Conservation (phyloP, 495 filamentous ascomycete genomes). For the Aspergillus sparsus region DNA sequence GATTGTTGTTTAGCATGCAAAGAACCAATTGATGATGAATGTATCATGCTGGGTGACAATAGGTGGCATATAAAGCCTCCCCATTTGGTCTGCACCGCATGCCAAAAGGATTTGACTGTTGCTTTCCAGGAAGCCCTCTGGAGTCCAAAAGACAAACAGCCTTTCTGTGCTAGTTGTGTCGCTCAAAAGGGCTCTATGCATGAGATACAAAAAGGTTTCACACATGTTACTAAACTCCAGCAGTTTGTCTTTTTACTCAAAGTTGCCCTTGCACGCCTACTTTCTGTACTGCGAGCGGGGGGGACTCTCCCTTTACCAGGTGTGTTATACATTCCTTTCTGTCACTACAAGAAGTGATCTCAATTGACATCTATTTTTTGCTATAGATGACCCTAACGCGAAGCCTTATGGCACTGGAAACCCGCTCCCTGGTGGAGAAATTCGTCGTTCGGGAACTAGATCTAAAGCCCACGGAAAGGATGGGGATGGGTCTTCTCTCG, state of each 20-base stretch:
- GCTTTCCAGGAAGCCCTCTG: conserved; percentile 65
- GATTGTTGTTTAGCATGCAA: conserved; percentile 80
- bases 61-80: conserved; percentile 73
- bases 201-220: conserved; percentile 57
- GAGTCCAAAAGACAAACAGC: conserved; percentile 61
- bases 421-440: conserved; percentile 42
- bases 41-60: conserved; percentile 66
- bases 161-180: conserved; percentile 72
- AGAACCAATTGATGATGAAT: conserved; percentile 92
- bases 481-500: conserved; percentile 74
- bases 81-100: conserved; percentile 76
- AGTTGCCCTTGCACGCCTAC: conserved; percentile 86
- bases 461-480: conserved; percentile 75
- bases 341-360: neutral
- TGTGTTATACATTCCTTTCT: conserved; percentile 35
- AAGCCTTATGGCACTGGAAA: conserved; percentile 68
- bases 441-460: conserved; percentile 63
- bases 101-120: conserved; percentile 68
- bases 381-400: conserved; percentile 69
- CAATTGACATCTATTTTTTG: neutral
- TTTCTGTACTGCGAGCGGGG: conserved; percentile 80
- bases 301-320: conserved; percentile 73
- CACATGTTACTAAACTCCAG: conserved; percentile 74
- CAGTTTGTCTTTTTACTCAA: conserved; percentile 92
- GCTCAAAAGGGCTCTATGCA: conserved; percentile 42